A percentile compares a stretch with the other conserved stretches of the same genome.
Evolutionary conservation across 305 asterid genomes (phyloP).

Genomic region (Rubia balearica): DNA sequence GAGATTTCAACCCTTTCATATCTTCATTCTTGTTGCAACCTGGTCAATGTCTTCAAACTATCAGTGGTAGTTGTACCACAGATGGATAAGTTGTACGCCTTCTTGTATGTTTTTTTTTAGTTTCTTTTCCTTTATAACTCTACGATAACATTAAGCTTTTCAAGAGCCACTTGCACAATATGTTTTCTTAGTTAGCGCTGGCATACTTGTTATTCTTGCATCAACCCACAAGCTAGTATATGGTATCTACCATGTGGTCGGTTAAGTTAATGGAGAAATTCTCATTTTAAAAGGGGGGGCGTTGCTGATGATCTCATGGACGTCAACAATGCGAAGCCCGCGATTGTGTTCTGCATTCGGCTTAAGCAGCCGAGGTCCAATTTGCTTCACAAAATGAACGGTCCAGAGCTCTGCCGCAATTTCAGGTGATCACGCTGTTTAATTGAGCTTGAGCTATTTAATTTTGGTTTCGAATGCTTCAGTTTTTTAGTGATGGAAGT

Average conservation of each 20-base stretch:
- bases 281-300: too few relatives aligned
- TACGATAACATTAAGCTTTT: too few relatives aligned
- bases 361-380: too few relatives aligned
- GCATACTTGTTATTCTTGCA: background rate
- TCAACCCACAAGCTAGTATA: background rate
- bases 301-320: too few relatives aligned
- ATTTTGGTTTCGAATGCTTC: background rate
- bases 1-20: background rate
- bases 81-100: background rate
- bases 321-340: too few relatives aligned
- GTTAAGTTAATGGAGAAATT: too few relatives aligned
- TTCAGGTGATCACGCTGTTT: too few relatives aligned
- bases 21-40: background rate
- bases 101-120: background rate
- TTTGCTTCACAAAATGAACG: too few relatives aligned
- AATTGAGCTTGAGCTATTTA: too few relatives aligned
- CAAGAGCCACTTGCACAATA: too few relatives aligned
- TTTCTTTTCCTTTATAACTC: background rate
- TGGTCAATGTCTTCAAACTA: background rate
- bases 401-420: too few relatives aligned
- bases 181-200: background rate
- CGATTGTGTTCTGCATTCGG: too few relatives aligned
- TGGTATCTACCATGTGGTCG: background rate
- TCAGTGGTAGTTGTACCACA: background rate
- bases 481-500: constrained; percentile 19